A percentile compares a stretch with the other conserved stretches of the same genome.
Conservation (phyloP, 2,329 filamentous ascomycete species). For the Cladosporium halotolerans region DNA sequence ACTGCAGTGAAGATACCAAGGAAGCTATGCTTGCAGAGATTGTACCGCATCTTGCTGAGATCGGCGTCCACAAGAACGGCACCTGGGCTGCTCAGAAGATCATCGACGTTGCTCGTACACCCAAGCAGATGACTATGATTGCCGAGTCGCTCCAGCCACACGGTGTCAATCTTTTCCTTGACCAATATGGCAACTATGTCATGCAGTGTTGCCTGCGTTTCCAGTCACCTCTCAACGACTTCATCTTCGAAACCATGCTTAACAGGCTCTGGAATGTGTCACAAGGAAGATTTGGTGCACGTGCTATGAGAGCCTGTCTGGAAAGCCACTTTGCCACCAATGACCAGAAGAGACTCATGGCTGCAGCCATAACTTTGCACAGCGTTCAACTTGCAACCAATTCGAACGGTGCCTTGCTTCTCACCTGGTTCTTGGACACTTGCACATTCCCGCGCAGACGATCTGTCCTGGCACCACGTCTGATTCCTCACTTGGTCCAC, state of each 20-base stretch:
- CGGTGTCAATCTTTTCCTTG: conserved; percentile 84
- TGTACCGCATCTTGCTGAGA: conserved; percentile 86
- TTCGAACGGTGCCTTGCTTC: conserved; percentile 82
- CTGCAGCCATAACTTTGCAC: conserved; percentile 89
- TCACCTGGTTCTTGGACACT: conserved; percentile 98
- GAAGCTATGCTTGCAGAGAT: conserved; percentile 88
- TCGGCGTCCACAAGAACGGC: conserved; percentile 97
- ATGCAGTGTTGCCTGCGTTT: conserved; percentile 95
- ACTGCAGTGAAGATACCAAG: conserved; percentile 83
- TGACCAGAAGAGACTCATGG: conserved; percentile 91
- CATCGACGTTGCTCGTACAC: conserved; percentile 88
- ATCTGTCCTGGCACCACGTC: conserved; percentile 81
- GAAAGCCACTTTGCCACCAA: conserved; percentile 94
- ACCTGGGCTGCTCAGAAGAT: conserved; percentile 99
- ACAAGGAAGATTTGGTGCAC: conserved; percentile 87
- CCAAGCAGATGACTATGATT: conserved; percentile 75
- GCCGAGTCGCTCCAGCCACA: conserved; percentile 79
- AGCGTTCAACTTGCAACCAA: conserved; percentile 95
- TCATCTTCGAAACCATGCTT: conserved; percentile 97
- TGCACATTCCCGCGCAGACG: conserved; percentile 91
- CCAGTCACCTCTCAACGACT: conserved; percentile 80
- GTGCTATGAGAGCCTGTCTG: conserved; percentile 92
- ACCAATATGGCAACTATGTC: conserved; percentile 98
- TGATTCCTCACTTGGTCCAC: conserved; percentile 89
- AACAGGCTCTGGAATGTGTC: conserved; percentile 87